phyloP scores from a whole-genome alignment of 2,329 filamentous ascomycete genomes.

The Epichloe festucae region DNA sequence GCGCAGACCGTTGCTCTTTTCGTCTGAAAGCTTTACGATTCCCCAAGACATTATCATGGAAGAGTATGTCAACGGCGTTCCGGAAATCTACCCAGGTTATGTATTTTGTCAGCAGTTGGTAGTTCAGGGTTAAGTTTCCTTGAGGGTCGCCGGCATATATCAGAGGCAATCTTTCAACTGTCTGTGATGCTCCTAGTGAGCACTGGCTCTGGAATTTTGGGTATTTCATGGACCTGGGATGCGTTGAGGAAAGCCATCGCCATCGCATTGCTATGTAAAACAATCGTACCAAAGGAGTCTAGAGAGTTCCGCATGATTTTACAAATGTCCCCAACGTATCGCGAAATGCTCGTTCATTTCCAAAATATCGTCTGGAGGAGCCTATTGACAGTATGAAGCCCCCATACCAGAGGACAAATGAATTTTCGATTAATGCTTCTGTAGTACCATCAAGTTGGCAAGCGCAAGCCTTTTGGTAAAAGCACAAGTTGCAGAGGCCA shows the following conservation, averaged over 20 bases:
- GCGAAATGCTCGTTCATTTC: neutral
- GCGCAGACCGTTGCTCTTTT: neutral
- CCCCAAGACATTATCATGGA: neutral
- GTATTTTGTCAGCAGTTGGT: neutral
- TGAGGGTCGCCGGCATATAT: neutral
- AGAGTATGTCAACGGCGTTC: constrained; percentile 2
- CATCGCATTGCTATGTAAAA: constrained; percentile 7
- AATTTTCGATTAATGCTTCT: too few relatives aligned
- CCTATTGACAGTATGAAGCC: too few relatives aligned
- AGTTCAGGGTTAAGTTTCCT: neutral
- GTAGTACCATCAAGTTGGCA: too few relatives aligned
- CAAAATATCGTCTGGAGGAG: too few relatives aligned
- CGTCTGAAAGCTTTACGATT: neutral
- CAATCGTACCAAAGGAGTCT: neutral
- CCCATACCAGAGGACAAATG: too few relatives aligned
- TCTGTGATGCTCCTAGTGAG: neutral
- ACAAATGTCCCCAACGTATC: neutral
- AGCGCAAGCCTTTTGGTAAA: too few relatives aligned
- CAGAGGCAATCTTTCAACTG: neutral
- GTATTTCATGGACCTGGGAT: constrained; percentile 23
- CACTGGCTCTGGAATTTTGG: neutral
- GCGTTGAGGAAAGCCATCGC: constrained; percentile 18
- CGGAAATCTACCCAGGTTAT: neutral
- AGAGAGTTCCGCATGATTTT: neutral
- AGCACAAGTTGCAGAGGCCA: too few relatives aligned